Conservation (phyloP, 208 protist species). For the Leishmania lainsoni region DNA sequence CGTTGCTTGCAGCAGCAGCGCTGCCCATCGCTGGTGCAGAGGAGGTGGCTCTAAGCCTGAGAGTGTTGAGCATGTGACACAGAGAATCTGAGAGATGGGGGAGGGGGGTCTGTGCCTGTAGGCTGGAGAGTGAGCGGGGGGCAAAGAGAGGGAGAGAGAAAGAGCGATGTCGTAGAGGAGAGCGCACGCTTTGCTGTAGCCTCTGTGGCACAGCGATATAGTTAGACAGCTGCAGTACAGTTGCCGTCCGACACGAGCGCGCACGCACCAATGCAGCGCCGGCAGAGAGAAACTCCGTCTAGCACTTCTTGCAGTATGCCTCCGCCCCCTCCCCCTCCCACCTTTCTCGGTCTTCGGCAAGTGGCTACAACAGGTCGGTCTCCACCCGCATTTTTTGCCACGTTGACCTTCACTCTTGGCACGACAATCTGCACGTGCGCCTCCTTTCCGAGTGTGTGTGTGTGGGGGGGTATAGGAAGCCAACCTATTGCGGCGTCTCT, state of each 20-base stretch:
- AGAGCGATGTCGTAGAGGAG: neutral
- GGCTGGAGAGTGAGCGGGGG: neutral
- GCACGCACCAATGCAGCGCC: neutral
- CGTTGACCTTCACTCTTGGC: slow-evolving; percentile 38
- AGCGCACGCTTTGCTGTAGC: neutral
- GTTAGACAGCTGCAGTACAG: neutral
- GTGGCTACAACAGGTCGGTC: slow-evolving; percentile 23
- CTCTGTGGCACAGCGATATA: neutral
- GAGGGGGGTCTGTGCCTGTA: neutral
- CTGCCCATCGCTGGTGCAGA: neutral
- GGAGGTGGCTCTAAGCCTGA: slow-evolving; percentile 5
- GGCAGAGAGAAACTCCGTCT: neutral
- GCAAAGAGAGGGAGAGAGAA: neutral
- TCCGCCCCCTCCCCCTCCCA: neutral
- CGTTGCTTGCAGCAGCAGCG: neutral
- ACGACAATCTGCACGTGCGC: slow-evolving; percentile 42
- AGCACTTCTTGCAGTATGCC: neutral
- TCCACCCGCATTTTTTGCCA: slow-evolving; percentile 41
- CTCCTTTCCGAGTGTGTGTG: slow-evolving; percentile 12
- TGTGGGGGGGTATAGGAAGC: slow-evolving; percentile 4
- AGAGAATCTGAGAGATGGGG: neutral
- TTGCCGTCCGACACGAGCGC: neutral
- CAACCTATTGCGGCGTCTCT: slow-evolving; percentile 16
- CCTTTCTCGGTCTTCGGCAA: neutral
- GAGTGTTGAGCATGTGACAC: slow-evolving; percentile 11